Evolutionary conservation across 352 stramenopile species (phyloP).

Genomic region (Achlya hypogyna): DNA sequence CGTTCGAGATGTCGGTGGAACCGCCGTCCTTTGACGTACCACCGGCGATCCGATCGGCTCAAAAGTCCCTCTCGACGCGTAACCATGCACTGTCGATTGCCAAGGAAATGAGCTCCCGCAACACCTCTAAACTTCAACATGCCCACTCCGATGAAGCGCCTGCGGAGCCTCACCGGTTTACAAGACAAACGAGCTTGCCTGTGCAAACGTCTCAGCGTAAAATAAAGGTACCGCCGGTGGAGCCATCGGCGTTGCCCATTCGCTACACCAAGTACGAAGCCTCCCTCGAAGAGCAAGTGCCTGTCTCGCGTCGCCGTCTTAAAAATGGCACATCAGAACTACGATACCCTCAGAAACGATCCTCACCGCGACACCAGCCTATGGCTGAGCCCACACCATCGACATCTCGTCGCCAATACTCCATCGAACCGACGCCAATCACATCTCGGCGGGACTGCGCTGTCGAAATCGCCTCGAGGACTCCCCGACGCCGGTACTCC

Average conservation of each 20-base stretch:
- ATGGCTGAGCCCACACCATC: too few species aligned
- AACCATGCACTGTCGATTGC: conserved; percentile 14
- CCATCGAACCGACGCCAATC: too few species aligned
- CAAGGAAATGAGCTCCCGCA: conserved; percentile 1
- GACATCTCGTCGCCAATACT: too few species aligned
- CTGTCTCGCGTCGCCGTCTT: too few species aligned
- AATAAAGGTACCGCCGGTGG: neutral
- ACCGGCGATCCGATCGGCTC: neutral
- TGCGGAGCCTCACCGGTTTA: neutral
- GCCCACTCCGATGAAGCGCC: neutral
- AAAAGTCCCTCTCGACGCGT: neutral
- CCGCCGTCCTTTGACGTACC: neutral
- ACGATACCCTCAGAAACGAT: too few species aligned
- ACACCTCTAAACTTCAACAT: neutral
- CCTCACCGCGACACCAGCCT: too few species aligned
- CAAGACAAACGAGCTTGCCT: neutral
- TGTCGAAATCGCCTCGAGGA: too few species aligned
- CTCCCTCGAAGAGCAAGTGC: too few species aligned
- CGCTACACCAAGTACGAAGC: too few species aligned
- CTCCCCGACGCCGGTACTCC: too few species aligned
- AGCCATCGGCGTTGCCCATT: neutral
- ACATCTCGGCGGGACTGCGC: too few species aligned
- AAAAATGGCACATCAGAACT: too few species aligned
- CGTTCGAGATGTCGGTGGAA: neutral
- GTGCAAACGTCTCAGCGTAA: neutral